Percentiles rank a stretch among this genome's conserved stretches.
phyloP scores from a whole-genome alignment of 345 rosid species.

The Hibiscus trionum region DNA sequence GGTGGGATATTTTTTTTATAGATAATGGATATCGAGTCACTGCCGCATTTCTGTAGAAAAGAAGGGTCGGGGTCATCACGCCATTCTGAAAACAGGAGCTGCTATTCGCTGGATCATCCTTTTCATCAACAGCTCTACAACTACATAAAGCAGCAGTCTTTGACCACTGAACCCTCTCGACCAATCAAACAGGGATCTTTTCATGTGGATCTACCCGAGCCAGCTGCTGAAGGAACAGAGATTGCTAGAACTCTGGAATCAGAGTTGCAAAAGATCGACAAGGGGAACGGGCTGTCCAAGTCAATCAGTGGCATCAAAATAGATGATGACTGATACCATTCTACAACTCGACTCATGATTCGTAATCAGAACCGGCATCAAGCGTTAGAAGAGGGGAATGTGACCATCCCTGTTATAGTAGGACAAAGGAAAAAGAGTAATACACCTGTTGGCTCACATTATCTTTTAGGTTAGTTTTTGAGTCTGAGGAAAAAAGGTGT shows the following conservation, averaged over 20 bases:
- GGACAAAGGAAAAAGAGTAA: not conserved
- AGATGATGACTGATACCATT: conserved; percentile 19
- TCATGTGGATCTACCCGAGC: conserved; percentile 77
- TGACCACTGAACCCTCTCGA: conserved; percentile 20
- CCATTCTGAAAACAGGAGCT: conserved; percentile 33
- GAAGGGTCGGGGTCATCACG: conserved; percentile 84
- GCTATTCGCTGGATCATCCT: conserved; percentile 72
- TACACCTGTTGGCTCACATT: not conserved
- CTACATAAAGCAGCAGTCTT: conserved; percentile 65
- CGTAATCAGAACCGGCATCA: not conserved
- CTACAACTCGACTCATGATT: not conserved
- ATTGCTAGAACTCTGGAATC: conserved; percentile 70
- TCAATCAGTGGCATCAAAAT: conserved; percentile 28
- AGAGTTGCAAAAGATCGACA: conserved; percentile 58
- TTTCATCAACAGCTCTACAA: conserved; percentile 84
- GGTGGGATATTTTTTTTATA: conserved; percentile 19
- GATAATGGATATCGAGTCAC: conserved; percentile 58
- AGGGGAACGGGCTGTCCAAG: conserved; percentile 30
- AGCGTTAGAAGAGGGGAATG: too few relatives aligned
- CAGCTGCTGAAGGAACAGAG: conserved; percentile 48
- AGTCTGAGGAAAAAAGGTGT: not conserved
- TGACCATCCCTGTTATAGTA: not conserved
- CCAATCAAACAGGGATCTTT: conserved; percentile 82
- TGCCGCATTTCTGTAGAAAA: conserved; percentile 8
- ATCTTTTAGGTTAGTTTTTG: not conserved